Conservation (phyloP, 352 stramenopile species). For the Phytopythium vexans region DNA sequence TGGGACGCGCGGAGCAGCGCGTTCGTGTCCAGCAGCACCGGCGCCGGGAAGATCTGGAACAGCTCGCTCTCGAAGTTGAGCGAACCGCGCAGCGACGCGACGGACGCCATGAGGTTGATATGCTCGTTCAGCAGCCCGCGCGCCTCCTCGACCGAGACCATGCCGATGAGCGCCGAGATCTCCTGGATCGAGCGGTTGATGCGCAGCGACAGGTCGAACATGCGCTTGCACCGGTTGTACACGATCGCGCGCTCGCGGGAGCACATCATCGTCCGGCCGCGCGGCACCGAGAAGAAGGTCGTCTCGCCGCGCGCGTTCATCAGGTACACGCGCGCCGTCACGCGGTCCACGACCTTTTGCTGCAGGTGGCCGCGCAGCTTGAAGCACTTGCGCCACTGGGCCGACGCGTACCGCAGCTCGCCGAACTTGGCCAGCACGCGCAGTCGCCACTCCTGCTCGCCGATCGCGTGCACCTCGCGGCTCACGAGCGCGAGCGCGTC, state of each 20-base stretch:
- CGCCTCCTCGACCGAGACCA: slow-evolving; percentile 78
- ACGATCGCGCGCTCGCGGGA: slow-evolving; percentile 71
- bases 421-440: slow-evolving; percentile 53
- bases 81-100: slow-evolving; percentile 66
- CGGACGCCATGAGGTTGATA: slow-evolving; percentile 80
- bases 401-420: slow-evolving; percentile 43
- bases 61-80: slow-evolving; percentile 86
- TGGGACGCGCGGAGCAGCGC: slow-evolving; percentile 63
- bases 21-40: slow-evolving; percentile 77
- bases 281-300: slow-evolving; percentile 52
- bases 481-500: slow-evolving; percentile 44
- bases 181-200: slow-evolving; percentile 88
- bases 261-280: slow-evolving; percentile 66
- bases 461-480: slow-evolving; percentile 29
- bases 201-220: slow-evolving; percentile 85
- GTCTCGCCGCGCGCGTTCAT: slow-evolving; percentile 82
- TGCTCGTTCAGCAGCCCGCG: slow-evolving; percentile 77
- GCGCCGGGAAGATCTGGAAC: slow-evolving; percentile 80
- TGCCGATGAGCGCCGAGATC: slow-evolving; percentile 79
- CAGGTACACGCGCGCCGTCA: slow-evolving; percentile 73
- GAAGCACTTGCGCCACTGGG: slow-evolving; percentile 61
- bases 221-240: slow-evolving; percentile 82
- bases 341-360: slow-evolving; percentile 48
- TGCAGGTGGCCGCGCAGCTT: slow-evolving; percentile 61
- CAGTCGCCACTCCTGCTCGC: slow-evolving; percentile 63